A percentile compares a stretch with the other conserved stretches of the same genome.
Evolutionary conservation across 1,139 yeast species (phyloP).

Genomic region (Pneumocystis oryctolagi): DNA sequence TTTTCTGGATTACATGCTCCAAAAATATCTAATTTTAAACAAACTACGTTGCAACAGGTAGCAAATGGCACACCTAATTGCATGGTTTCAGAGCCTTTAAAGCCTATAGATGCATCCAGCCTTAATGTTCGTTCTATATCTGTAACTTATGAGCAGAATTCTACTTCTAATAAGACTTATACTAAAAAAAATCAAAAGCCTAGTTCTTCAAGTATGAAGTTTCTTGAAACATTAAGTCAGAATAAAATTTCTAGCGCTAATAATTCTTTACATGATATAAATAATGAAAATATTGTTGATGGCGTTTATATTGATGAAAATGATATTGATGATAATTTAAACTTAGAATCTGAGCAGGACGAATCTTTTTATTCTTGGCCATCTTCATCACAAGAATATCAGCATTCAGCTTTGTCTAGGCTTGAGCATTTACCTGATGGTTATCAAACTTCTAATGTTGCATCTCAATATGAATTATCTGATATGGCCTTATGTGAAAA

Average conservation of each 20-base stretch:
- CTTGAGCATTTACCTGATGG: neutral
- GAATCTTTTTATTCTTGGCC: constrained; percentile 1
- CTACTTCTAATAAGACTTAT: neutral
- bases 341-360: constrained; percentile 7
- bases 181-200: neutral
- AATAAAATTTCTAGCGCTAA: neutral
- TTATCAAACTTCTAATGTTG: neutral
- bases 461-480: neutral
- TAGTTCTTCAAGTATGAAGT: neutral
- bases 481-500: neutral
- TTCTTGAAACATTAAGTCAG: neutral
- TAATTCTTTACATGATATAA: neutral
- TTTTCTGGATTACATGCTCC: neutral
- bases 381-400: constrained; percentile 2
- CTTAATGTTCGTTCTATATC: neutral
- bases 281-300: neutral
- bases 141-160: neutral
- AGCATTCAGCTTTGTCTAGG: constrained; percentile 1
- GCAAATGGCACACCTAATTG: neutral
- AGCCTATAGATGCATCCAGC: neutral
- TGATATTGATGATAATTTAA: constrained; percentile 12
- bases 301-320: constrained; percentile 10
- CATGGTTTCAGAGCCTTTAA: neutral
- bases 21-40: neutral
- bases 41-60: neutral